Evolutionary conservation across 352 stramenopile species (phyloP).

Genomic region (Phytopythium montanum): DNA sequence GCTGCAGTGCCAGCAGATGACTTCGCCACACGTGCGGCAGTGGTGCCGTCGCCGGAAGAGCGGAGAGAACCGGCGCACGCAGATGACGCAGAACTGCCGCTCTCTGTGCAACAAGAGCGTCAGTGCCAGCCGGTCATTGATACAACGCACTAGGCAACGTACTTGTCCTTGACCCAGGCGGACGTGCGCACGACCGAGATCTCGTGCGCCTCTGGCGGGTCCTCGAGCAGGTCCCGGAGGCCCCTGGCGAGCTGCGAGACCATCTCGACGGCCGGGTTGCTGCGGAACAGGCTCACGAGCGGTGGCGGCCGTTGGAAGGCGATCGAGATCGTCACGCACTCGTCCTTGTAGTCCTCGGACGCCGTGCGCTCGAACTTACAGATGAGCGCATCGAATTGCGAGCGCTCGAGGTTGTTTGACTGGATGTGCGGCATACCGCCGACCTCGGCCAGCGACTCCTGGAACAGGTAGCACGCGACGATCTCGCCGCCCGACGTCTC

Average conservation of each 20-base stretch:
- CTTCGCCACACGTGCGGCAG: constrained; percentile 83
- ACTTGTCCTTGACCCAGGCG: constrained; percentile 84
- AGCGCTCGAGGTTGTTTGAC: constrained; percentile 73
- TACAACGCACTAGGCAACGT: constrained; percentile 11
- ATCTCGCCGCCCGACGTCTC: constrained; percentile 73
- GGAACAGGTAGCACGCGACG: constrained; percentile 81
- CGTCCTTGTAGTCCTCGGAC: constrained; percentile 58
- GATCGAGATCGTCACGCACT: constrained; percentile 80
- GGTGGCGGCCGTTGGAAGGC: constrained; percentile 81
- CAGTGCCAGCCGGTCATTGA: neutral
- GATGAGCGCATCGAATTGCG: constrained; percentile 81
- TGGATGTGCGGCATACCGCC: constrained; percentile 81
- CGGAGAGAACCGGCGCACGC: constrained; percentile 71
- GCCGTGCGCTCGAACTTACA: constrained; percentile 82
- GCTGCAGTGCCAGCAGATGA: constrained; percentile 88
- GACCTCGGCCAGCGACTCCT: constrained; percentile 81
- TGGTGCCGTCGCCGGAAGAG: constrained; percentile 87
- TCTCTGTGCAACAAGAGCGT: constrained; percentile 28
- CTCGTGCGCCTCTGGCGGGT: constrained; percentile 72
- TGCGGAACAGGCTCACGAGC: constrained; percentile 79
- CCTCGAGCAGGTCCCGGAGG: constrained; percentile 72
- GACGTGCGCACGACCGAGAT: constrained; percentile 82
- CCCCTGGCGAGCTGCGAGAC: constrained; percentile 77
- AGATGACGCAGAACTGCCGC: constrained; percentile 80
- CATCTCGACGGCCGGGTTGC: constrained; percentile 82